These are phyloP conservation scores for Cyclotella kingstonii DNA, from an alignment of 108 stramenopile species.

Conservation along the genomic window DNA sequence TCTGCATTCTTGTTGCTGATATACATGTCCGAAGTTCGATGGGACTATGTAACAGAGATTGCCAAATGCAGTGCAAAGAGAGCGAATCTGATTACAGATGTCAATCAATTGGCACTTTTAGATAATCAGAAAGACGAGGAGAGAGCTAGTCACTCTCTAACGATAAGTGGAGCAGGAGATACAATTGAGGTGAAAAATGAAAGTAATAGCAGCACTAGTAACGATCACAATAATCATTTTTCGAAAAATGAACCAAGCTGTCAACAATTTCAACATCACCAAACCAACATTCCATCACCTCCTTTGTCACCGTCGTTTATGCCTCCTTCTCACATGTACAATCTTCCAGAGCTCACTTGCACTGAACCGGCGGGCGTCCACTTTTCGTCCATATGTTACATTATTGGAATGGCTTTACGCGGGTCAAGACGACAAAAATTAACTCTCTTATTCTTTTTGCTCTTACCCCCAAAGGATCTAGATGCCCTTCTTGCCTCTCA, in stretches of 20 bases:
- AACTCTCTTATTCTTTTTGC: slow-evolving; percentile 68
- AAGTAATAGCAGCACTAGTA: not conserved
- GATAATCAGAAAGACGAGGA: not conserved
- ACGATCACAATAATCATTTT: too few species aligned
- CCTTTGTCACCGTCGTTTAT: slow-evolving; percentile 22
- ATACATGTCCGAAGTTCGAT: slow-evolving; percentile 54
- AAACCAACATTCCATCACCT: slow-evolving; percentile 7
- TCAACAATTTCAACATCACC: too few species aligned
- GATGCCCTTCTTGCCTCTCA: slow-evolving; percentile 50
- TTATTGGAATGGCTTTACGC: slow-evolving; percentile 61
- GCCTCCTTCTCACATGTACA: slow-evolving; percentile 30
- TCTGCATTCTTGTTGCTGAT: slow-evolving; percentile 42
- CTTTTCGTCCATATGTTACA: slow-evolving; percentile 51
- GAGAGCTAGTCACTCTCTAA: too few species aligned
- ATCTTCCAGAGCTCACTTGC: slow-evolving; percentile 19
- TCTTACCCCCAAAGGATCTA: slow-evolving; percentile 57
- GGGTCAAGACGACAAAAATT: slow-evolving; percentile 70
- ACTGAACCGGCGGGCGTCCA: slow-evolving; percentile 53
- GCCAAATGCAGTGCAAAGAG: slow-evolving; percentile 51
- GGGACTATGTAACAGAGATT: slow-evolving; percentile 64
- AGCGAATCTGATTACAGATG: slow-evolving; percentile 67
- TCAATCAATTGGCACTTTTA: slow-evolving; percentile 45
- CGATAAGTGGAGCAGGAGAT: too few species aligned
- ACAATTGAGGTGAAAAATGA: not conserved
- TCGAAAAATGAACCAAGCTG: not conserved